Conservation (phyloP, 2,329 filamentous ascomycete genomes). For the Paraconiothyrium sp. region DNA sequence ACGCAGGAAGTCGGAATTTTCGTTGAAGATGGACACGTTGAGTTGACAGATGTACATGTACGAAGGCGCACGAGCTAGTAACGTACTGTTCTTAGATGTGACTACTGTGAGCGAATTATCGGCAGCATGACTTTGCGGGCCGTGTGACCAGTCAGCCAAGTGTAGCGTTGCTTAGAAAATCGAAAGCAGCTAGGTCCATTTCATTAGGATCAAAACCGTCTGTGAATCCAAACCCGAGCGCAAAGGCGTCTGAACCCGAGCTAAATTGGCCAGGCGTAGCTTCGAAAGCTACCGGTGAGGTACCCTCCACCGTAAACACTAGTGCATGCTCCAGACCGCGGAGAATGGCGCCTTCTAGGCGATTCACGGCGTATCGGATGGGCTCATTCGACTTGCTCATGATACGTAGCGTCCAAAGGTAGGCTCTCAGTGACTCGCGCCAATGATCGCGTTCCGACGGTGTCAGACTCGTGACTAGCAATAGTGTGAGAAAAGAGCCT, state of each 20-base stretch:
- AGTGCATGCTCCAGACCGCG: constrained; percentile 51
- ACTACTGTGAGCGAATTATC: not conserved
- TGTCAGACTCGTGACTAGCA: constrained; percentile 22
- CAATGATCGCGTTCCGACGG: constrained; percentile 20
- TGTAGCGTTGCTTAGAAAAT: constrained; percentile 8
- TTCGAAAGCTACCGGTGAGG: constrained; percentile 6
- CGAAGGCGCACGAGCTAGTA: not conserved
- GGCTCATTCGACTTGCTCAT: constrained; percentile 51
- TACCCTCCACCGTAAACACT: constrained; percentile 44
- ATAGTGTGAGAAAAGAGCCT: constrained; percentile 20
- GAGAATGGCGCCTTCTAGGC: constrained; percentile 51
- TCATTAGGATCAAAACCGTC: not conserved
- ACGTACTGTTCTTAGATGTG: not conserved
- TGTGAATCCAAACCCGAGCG: constrained; percentile 1
- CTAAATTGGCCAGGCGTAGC: constrained; percentile 8
- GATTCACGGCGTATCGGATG: constrained; percentile 51
- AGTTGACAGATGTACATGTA: constrained; percentile 7
- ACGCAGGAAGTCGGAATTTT: constrained; percentile 23
- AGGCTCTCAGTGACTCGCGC: constrained; percentile 20
- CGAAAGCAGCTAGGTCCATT: constrained; percentile 12
- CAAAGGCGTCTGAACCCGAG: not conserved
- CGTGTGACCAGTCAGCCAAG: not conserved
- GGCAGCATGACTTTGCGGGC: not conserved
- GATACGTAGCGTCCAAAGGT: constrained; percentile 32
- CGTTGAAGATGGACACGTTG: constrained; percentile 21